phyloP scores from a whole-genome alignment of 257 asterid genomes.

The Solanum bulbocastanum region DNA sequence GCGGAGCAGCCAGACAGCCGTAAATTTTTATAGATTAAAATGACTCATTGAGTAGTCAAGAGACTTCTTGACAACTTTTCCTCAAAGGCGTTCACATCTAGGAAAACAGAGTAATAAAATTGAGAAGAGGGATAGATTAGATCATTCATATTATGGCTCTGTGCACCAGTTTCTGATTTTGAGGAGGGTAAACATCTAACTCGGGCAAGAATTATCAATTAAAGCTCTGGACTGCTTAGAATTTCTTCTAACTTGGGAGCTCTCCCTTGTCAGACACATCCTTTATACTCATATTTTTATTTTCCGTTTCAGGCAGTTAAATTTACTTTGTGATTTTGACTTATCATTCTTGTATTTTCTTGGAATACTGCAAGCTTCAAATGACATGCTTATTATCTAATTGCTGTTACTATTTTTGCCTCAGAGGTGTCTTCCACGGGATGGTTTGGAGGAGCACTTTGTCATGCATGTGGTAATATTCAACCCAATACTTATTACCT shows the following conservation, averaged over 20 bases:
- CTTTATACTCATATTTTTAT: background rate
- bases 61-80: background rate
- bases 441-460: slow-evolving; percentile 88
- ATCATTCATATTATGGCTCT: background rate
- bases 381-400: background rate
- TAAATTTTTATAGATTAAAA: background rate
- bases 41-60: background rate
- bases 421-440: slow-evolving; percentile 92
- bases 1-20: background rate
- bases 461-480: slow-evolving; percentile 76
- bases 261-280: background rate
- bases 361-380: background rate
- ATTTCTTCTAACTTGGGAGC: background rate
- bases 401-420: background rate
- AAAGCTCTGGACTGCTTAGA: background rate
- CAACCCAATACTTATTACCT: background rate
- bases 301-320: background rate
- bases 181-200: background rate
- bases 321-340: background rate
- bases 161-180: background rate
- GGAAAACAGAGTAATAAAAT: background rate
- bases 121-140: background rate
- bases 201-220: background rate
- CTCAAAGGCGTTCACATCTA: background rate
- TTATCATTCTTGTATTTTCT: background rate